Evolutionary conservation across 306 rosid species (phyloP).

Genomic region (Trifolium fragiferum): DNA sequence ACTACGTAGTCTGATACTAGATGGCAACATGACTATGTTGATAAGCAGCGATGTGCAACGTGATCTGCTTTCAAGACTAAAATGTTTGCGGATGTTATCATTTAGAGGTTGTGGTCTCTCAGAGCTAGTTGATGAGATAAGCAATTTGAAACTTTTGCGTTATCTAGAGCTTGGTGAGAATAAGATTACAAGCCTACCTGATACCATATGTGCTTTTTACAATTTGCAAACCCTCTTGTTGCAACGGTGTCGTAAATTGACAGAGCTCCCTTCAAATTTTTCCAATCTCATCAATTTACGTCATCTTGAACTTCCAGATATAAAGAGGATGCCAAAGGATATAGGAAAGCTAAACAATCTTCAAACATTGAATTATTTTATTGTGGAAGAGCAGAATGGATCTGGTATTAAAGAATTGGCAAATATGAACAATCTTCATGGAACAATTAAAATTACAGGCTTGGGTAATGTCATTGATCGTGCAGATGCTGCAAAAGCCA

Average conservation of each 20-base stretch:
- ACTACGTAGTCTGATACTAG: neutral
- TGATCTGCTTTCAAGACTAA: neutral
- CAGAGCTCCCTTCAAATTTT: slow-evolving; percentile 14
- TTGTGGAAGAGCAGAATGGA: neutral
- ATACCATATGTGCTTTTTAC: slow-evolving; percentile 29
- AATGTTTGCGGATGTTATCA: slow-evolving; percentile 15
- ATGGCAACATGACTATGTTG: neutral
- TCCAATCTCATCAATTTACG: slow-evolving; percentile 21
- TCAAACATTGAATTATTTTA: neutral
- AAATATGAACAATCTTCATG: slow-evolving; percentile 6
- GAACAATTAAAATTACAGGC: slow-evolving; percentile 4
- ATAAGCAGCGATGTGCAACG: neutral
- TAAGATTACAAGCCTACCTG: neutral
- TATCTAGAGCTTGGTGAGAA: slow-evolving; percentile 16
- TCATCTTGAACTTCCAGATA: neutral
- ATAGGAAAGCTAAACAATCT: slow-evolving; percentile 30
- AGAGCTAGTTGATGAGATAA: neutral
- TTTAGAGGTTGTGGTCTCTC: rapidly evolving
- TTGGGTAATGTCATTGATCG: slow-evolving; percentile 11
- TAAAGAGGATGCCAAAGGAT: slow-evolving; percentile 36
- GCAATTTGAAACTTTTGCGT: slow-evolving; percentile 37
- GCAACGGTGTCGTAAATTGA: neutral
- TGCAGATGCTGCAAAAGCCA: neutral
- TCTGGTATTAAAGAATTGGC: slow-evolving; percentile 15
- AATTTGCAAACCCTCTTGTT: slow-evolving; percentile 41